Base-by-base conservation (phyloP, 345 rosid species). In the Salix exigua region DNA sequence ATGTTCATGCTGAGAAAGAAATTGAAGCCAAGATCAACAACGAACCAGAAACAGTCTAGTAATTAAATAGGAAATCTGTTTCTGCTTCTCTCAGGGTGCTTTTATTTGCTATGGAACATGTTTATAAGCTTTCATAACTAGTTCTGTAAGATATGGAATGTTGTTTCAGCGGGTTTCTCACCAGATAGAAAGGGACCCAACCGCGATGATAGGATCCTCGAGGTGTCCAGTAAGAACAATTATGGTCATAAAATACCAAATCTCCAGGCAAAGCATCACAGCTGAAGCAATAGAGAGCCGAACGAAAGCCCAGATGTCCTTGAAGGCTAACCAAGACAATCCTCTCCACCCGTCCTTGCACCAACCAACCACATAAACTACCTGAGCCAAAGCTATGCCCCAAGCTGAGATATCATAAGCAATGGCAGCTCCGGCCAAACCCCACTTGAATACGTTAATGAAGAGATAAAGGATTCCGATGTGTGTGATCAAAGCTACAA, bases 191-290 rank as follows among this genome's bases (percentile, higher is more conserved):
- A 96, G 96, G 37, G 96, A 96, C 2, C 99, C 99, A 69, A 93
- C 94, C 1, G 96, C 94, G 28, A 93, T 83, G 42, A 93, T 82
- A 31, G 99, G 96, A 71, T 96, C 88, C 61, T 87, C 90, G 74
- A 92, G 97, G 77, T 96, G 97, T 16, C 99, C 99, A 4, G 99
- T 93, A 51, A 96, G 94, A 68, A 96, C 98, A 80, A 96, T 92
- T 58, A 96, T 88, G 35, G 91, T 87, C 98, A 96, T 96, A 73
- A 91, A 90, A 78, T 96, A 96, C 99, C 98, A 96, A 86, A 96
- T 91, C 91, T 96, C 98, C n/a, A 96, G 80, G 77, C 96, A 96
- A 79, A 96, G 86, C 98, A 93, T 93, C 7, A 95, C 88, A 50
- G 98, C 99, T n/a, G 99, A 96, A 53, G 99, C 98, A 23, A 89